phyloP scores from a whole-genome alignment of 2,329 filamentous ascomycete genomes.

The Fusarium neocosmosporiellum region DNA sequence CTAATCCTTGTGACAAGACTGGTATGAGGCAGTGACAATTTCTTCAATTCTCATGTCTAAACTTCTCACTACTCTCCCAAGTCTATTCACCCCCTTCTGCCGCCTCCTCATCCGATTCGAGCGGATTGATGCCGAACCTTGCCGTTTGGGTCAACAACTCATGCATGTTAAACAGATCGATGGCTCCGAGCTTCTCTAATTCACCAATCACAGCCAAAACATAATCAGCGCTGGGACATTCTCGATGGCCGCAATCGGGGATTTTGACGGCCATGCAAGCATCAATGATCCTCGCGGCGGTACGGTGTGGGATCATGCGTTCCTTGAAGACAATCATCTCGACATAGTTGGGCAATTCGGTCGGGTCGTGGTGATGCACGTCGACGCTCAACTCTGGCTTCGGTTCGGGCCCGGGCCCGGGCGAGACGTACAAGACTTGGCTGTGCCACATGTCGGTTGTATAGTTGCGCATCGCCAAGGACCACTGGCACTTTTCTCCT shows the following conservation, averaged over 20 bases:
- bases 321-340: background rate
- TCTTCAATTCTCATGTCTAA: background rate
- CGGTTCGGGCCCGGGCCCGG: background rate
- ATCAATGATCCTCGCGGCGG: background rate
- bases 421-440: background rate
- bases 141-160: background rate
- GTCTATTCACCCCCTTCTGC: background rate
- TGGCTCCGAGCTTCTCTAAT: background rate
- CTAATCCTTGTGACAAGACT: background rate
- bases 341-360: background rate
- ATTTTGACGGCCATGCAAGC: background rate
- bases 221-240: background rate
- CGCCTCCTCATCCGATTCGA: background rate
- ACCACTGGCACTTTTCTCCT: background rate
- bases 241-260: background rate
- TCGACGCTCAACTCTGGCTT: background rate
- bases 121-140: background rate
- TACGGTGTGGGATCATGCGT: background rate
- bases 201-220: background rate
- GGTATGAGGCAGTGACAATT: background rate
- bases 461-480: background rate
- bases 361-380: background rate
- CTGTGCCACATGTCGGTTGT: background rate
- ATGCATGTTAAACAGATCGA: background rate
- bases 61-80: background rate